Conservation (phyloP, 176 grass and related monocot species). For the Avena insularis region DNA sequence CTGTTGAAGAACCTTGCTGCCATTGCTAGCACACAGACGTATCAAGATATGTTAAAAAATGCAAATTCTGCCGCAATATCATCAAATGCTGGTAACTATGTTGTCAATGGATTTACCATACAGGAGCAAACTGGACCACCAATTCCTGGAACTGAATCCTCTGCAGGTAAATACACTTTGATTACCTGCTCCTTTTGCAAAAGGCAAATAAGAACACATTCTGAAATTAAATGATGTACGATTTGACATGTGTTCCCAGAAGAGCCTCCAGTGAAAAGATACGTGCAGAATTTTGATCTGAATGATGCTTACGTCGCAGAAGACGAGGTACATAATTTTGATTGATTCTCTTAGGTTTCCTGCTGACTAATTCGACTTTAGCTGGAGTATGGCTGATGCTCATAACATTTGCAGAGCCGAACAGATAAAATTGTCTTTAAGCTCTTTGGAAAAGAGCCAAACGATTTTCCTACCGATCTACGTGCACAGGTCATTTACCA, state of each 20-base stretch:
- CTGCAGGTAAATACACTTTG: conserved; percentile 43
- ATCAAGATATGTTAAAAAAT: conserved; percentile 63
- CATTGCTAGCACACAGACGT: conserved; percentile 56
- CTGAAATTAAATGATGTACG: conserved; percentile 29
- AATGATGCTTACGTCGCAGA: conserved; percentile 62
- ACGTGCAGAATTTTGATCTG: conserved; percentile 73
- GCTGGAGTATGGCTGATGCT: conserved; percentile 21
- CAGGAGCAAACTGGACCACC: conserved; percentile 37
- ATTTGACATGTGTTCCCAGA: conserved; percentile 38
- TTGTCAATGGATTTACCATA: conserved; percentile 38
- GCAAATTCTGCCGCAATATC: conserved; percentile 48
- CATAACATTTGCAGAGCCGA: conserved; percentile 59
- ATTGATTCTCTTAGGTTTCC: conserved; percentile 34
- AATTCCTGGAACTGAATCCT: conserved; percentile 41
- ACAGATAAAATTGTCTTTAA: conserved; percentile 95
- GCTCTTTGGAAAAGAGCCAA: conserved; percentile 87
- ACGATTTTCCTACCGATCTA: conserved; percentile 82
- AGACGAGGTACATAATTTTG: conserved; percentile 61
- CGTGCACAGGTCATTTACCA: conserved; percentile 68
- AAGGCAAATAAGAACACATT: conserved; percentile 19
- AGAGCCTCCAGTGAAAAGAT: conserved; percentile 41
- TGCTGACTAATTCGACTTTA: conserved; percentile 28
- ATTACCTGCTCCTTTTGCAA: conserved; percentile 30
- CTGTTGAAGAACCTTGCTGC: conserved; percentile 68
- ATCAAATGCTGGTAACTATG: conserved; percentile 44